phyloP scores from a whole-genome alignment of 108 stramenopile genomes.

The Conticribra guillardii region DNA sequence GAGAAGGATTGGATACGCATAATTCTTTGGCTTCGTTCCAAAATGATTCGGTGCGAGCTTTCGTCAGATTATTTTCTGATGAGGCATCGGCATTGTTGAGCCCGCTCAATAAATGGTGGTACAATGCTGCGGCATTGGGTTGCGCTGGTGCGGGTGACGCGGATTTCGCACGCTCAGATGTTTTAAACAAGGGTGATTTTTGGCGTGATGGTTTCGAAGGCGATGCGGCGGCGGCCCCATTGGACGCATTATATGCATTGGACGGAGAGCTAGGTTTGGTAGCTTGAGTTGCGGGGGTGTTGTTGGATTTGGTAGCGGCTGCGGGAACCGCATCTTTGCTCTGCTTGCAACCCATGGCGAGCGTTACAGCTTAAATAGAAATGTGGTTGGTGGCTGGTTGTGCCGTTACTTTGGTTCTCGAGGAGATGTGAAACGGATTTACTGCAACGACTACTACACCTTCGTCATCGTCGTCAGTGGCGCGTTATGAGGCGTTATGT shows the following conservation, averaged over 20 bases:
- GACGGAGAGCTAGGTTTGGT: too few species aligned
- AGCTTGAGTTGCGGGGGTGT: neutral
- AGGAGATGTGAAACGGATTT: too few species aligned
- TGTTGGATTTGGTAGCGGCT: neutral
- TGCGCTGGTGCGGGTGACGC: neutral
- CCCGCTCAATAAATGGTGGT: neutral
- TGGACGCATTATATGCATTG: neutral
- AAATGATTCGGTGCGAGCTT: constrained; percentile 22
- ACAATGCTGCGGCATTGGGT: neutral
- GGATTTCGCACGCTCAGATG: neutral
- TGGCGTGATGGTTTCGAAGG: neutral
- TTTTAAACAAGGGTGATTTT: neutral
- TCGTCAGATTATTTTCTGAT: too few species aligned
- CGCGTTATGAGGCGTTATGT: too few species aligned
- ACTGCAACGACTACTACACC: too few species aligned
- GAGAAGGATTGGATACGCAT: constrained; percentile 8
- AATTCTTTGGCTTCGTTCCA: constrained; percentile 30
- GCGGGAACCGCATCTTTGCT: constrained; percentile 4
- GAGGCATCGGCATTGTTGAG: neutral
- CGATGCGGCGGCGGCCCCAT: too few species aligned
- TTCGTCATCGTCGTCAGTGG: too few species aligned
- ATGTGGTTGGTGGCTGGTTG: neutral
- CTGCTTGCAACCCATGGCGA: constrained; percentile 19
- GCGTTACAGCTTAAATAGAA: neutral
- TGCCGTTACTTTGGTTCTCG: too few species aligned